phyloP scores from a whole-genome alignment of 192 early-diverging fungal species.

The Coemansia sp. region DNA sequence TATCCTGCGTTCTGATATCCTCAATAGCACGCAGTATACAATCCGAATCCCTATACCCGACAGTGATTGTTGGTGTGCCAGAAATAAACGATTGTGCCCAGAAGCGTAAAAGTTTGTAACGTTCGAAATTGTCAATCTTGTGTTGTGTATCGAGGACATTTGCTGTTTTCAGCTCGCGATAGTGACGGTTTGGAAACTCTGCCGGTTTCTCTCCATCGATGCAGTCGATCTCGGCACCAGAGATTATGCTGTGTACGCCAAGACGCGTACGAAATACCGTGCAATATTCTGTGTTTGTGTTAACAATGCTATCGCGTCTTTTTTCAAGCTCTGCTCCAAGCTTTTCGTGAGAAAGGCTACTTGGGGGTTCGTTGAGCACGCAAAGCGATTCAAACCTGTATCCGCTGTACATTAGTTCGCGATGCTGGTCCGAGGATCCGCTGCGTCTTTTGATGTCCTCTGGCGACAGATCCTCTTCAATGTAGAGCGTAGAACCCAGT shows the following conservation, averaged over 20 bases:
- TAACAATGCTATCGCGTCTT: constrained; percentile 48
- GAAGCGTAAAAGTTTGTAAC: constrained; percentile 82
- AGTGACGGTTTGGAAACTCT: constrained; percentile 60
- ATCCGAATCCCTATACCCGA: constrained; percentile 82
- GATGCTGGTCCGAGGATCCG: constrained; percentile 57
- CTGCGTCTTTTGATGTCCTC: constrained; percentile 39
- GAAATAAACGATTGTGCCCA: constrained; percentile 95
- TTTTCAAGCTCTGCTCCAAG: constrained; percentile 6
- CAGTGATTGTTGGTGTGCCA: constrained; percentile 79
- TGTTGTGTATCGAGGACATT: constrained; percentile 24
- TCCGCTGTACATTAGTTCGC: constrained; percentile 81
- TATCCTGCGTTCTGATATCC: constrained; percentile 73
- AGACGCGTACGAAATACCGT: constrained; percentile 80
- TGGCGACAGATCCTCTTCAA: constrained; percentile 69
- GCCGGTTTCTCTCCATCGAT: constrained; percentile 54
- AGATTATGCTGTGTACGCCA: constrained; percentile 66
- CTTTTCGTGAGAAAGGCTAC: constrained; percentile 16
- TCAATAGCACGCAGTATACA: constrained; percentile 59
- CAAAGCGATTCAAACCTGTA: constrained; percentile 87
- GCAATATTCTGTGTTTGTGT: constrained; percentile 90
- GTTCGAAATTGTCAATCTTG: constrained; percentile 68
- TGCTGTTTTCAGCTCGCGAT: constrained; percentile 88
- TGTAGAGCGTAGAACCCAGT: constrained; percentile 63
- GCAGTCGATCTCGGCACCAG: constrained; percentile 96
- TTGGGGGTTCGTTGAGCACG: constrained; percentile 62